Evolutionary conservation across 441 rosid genomes (phyloP).

Genomic region (Populus hybrid): DNA sequence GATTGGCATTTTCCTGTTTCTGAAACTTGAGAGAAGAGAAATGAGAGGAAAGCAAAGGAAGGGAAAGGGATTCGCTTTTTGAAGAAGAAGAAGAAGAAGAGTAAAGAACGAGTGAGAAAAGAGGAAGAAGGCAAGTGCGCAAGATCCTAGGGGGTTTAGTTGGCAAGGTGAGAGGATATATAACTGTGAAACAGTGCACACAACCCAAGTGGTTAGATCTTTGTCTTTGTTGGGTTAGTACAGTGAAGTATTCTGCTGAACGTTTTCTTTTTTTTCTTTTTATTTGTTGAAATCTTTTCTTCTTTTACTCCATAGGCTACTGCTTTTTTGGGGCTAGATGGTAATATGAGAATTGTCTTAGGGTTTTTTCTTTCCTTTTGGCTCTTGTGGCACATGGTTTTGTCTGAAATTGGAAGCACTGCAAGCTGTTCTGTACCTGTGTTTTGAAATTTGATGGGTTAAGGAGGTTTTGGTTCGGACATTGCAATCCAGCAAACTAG

Average conservation of each 20-base stretch:
- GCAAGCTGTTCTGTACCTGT: too few species aligned
- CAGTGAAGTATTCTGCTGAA: neutral
- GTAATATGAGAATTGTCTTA: too few species aligned
- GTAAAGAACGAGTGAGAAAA: neutral
- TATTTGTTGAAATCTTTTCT: too few species aligned
- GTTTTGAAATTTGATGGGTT: too few species aligned
- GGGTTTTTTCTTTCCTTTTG: too few species aligned
- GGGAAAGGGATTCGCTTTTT: neutral
- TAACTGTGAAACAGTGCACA: neutral
- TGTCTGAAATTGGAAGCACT: too few species aligned
- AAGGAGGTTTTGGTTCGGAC: too few species aligned
- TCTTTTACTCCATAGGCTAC: too few species aligned
- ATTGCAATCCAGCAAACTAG: too few species aligned
- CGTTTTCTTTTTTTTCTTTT: too few species aligned
- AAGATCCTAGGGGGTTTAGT: neutral
- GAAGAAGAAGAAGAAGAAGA: neutral
- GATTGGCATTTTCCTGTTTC: constrained; percentile 54
- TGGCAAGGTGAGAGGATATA: neutral
- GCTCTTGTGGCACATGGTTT: too few species aligned
- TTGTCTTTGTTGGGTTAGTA: neutral
- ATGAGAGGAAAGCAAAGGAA: neutral
- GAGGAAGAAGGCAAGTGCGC: neutral
- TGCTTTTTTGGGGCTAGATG: neutral
- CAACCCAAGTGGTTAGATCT: constrained; percentile 13
- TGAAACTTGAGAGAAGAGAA: constrained; percentile 10